phyloP scores from a whole-genome alignment of 1,284 basidiomycete species.

The Porogramme epimiltina region DNA sequence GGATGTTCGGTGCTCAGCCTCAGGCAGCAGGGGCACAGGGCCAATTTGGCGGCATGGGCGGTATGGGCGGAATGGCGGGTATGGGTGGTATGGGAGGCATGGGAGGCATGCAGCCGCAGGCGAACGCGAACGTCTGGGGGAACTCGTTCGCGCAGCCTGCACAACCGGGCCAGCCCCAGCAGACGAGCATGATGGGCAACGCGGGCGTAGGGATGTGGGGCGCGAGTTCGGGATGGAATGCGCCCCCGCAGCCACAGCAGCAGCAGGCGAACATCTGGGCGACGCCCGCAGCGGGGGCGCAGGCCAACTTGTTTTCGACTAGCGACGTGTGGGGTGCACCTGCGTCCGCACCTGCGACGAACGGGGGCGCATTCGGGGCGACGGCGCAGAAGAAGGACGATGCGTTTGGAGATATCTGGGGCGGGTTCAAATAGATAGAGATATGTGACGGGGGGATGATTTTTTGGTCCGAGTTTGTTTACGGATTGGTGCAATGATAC shows the following conservation, averaged over 20 bases:
- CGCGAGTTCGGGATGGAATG: constrained; percentile 60
- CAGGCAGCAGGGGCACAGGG: constrained; percentile 14
- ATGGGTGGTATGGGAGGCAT: constrained; percentile 14
- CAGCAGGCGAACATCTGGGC: constrained; percentile 47
- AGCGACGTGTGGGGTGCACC: constrained; percentile 55
- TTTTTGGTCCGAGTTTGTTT: too few relatives aligned
- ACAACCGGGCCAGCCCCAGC: constrained; percentile 24
- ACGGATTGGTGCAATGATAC: constrained; percentile 7
- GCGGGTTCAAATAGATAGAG: constrained; percentile 60
- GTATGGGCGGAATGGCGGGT: constrained; percentile 17
- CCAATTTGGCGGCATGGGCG: constrained; percentile 25
- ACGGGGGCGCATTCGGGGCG: too few relatives aligned
- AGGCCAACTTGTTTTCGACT: constrained; percentile 41
- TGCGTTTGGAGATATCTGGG: constrained; percentile 80
- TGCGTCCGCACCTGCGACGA: constrained; percentile 15
- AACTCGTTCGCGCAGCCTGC: constrained; percentile 4
- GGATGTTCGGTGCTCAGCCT: constrained; percentile 22
- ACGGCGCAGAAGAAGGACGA: constrained; percentile 70
- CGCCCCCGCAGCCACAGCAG: constrained; percentile 28
- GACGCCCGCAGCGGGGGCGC: constrained; percentile 28
- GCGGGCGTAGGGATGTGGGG: constrained; percentile 66
- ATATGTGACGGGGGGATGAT: not conserved
- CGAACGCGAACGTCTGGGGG: constrained; percentile 18
- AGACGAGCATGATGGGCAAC: constrained; percentile 59
- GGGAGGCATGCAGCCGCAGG: constrained; percentile 14